A percentile compares a stretch with the other conserved stretches of the same genome.
Evolutionary conservation across 2,329 filamentous ascomycete genomes (phyloP).

Genomic region (Arthrobotrys musiformis): DNA sequence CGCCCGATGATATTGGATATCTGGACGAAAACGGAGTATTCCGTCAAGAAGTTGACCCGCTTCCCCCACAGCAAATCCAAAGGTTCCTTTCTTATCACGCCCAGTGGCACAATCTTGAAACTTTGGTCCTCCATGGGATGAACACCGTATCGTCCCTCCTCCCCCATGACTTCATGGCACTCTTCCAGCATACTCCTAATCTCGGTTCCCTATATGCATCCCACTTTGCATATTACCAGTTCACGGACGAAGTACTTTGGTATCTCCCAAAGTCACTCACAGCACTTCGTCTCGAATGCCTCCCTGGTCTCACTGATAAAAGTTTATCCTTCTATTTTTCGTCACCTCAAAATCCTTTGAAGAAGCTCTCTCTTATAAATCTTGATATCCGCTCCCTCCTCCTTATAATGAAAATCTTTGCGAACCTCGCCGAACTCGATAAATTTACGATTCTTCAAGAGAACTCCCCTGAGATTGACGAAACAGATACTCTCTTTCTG

Average conservation of each 20-base stretch:
- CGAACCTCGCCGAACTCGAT: constrained; percentile 45
- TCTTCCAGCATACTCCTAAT: constrained; percentile 38
- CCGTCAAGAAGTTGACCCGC: constrained; percentile 38
- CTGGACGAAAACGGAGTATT: constrained; percentile 51
- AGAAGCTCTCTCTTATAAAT: constrained; percentile 49
- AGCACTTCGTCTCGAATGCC: constrained; percentile 44
- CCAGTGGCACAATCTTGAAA: constrained; percentile 50
- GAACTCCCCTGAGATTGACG: constrained; percentile 43
- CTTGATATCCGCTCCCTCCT: constrained; percentile 52
- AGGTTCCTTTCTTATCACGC: constrained; percentile 48
- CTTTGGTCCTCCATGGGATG: constrained; percentile 50
- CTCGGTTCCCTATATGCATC: constrained; percentile 44
- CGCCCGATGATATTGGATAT: constrained; percentile 52
- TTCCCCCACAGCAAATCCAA: constrained; percentile 28
- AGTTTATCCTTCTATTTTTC: constrained; percentile 51
- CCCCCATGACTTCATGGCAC: constrained; percentile 38
- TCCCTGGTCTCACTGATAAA: constrained; percentile 42
- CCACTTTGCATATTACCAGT: constrained; percentile 52
- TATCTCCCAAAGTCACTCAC: constrained; percentile 44
- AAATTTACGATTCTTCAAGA: constrained; percentile 51
- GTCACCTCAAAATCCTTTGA: constrained; percentile 44
- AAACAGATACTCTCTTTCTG: constrained; percentile 47
- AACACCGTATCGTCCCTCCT: constrained; percentile 43
- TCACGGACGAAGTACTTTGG: constrained; percentile 49
- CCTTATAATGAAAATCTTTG: constrained; percentile 52